Percentiles rank a stretch among this genome's conserved stretches.
Evolutionary conservation across 495 filamentous ascomycete genomes (phyloP).

Genomic region (Penicillium coffeae): DNA sequence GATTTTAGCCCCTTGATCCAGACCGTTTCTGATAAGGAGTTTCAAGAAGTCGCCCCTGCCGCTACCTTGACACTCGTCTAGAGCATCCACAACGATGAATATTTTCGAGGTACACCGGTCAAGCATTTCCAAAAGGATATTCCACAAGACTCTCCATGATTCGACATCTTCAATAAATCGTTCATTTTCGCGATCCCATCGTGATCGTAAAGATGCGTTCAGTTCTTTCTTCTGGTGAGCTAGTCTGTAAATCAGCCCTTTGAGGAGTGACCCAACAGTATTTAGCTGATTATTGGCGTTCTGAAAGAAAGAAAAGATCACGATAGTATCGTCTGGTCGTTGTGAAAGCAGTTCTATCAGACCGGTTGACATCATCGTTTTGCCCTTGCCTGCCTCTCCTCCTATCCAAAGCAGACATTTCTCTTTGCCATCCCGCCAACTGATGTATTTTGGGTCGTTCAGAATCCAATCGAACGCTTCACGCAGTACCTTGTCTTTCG

Average conservation of each 20-base stretch:
- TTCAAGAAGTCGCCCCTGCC: conserved; percentile 28
- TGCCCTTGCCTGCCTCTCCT: conserved; percentile 37
- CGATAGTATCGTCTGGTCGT: background rate
- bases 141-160: conserved; percentile 15
- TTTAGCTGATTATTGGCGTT: conserved; percentile 28
- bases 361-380: conserved; percentile 17
- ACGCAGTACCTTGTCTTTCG: conserved; percentile 4
- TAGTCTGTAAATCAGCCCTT: conserved; percentile 35
- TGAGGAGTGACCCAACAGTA: conserved; percentile 32
- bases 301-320: conserved; percentile 48
- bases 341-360: conserved; percentile 6
- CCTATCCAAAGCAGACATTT: conserved; percentile 34
- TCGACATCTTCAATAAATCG: conserved; percentile 2
- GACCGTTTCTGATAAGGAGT: conserved; percentile 18
- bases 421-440: background rate
- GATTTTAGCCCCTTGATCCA: conserved; percentile 9
- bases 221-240: conserved; percentile 23
- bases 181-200: conserved; percentile 6
- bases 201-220: conserved; percentile 20
- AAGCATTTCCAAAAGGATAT: conserved; percentile 31
- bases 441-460: background rate
- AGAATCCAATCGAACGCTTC: conserved; percentile 6
- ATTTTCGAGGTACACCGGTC: conserved; percentile 7
- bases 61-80: conserved; percentile 15
- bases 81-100: conserved; percentile 16